phyloP scores from a whole-genome alignment of 2,329 filamentous ascomycete genomes.

The Lachnellula willkommii region DNA sequence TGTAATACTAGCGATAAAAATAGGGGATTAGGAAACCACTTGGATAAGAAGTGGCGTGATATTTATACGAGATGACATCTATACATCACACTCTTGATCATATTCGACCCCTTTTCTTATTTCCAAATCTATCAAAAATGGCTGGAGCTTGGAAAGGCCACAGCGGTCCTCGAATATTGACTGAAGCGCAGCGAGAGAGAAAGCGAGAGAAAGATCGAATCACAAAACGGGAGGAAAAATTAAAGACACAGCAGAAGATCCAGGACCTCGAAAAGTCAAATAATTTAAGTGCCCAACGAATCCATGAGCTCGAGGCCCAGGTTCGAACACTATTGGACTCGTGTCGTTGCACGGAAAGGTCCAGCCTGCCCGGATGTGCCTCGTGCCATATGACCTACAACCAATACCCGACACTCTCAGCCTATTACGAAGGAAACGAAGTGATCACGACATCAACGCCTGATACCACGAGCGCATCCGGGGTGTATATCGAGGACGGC shows the following conservation, averaged over 20 bases:
- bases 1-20: background rate
- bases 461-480: too few species aligned
- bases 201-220: conserved; percentile 10
- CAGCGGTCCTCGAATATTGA: conserved; percentile 12
- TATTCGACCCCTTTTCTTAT: background rate
- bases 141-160: conserved; percentile 9
- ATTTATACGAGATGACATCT: background rate
- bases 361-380: background rate
- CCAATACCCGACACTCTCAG: background rate
- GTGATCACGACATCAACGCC: too few species aligned
- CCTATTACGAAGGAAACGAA: background rate
- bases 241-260: conserved; percentile 5
- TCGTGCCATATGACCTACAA: background rate
- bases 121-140: background rate
- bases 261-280: conserved; percentile 9
- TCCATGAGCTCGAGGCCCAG: conserved; percentile 10
- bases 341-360: background rate
- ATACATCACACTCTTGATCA: background rate
- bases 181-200: conserved; percentile 9
- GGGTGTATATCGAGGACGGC: too few species aligned
- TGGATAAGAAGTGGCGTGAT: background rate
- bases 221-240: conserved; percentile 10
- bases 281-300: background rate
- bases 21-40: background rate
- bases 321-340: conserved; percentile 2